These are phyloP conservation scores for Termitomyces sp. DNA, from an alignment of 768 basidiomycete species.

Conservation along the genomic window DNA sequence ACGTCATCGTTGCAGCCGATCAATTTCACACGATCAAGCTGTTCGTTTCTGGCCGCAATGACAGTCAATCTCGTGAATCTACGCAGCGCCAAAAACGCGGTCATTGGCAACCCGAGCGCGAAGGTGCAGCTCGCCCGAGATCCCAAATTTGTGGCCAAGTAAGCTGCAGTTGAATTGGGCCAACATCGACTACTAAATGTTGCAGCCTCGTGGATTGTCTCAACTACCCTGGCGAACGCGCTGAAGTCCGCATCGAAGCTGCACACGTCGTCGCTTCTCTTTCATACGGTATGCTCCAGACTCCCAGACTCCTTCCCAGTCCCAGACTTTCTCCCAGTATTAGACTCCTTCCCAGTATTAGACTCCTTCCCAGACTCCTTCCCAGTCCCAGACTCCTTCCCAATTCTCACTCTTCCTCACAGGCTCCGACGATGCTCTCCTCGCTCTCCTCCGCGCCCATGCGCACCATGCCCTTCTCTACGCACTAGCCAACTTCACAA, in stretches of 20 bases:
- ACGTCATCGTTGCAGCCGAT: too few species aligned
- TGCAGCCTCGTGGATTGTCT: slow-evolving; percentile 62
- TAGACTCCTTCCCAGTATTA: too few species aligned
- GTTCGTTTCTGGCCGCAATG: too few species aligned
- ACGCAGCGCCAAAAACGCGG: slow-evolving; percentile 69
- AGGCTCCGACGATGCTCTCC: slow-evolving; percentile 64
- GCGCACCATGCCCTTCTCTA: slow-evolving; percentile 60
- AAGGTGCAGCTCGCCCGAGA: slow-evolving; percentile 61
- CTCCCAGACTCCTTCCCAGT: not conserved
- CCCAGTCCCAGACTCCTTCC: not conserved
- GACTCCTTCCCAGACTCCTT: not conserved
- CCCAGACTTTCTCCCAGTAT: too few species aligned
- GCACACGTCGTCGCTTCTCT: slow-evolving; percentile 75
- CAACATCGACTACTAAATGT: not conserved
- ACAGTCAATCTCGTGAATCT: slow-evolving; percentile 34
- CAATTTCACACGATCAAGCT: too few species aligned
- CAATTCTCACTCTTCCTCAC: not conserved
- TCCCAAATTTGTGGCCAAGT: slow-evolving; percentile 53
- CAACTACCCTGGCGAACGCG: slow-evolving; percentile 35
- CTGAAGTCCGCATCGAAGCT: slow-evolving; percentile 62
- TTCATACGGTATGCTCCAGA: slow-evolving; percentile 49
- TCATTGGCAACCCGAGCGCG: slow-evolving; percentile 78
- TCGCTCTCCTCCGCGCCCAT: slow-evolving; percentile 52
- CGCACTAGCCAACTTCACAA: slow-evolving; percentile 50
- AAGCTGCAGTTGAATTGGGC: slow-evolving; percentile 40